These are phyloP conservation scores for Haplosporangium gracile DNA, from an alignment of 192 early-diverging fungal genomes.

Conservation along the genomic window DNA sequence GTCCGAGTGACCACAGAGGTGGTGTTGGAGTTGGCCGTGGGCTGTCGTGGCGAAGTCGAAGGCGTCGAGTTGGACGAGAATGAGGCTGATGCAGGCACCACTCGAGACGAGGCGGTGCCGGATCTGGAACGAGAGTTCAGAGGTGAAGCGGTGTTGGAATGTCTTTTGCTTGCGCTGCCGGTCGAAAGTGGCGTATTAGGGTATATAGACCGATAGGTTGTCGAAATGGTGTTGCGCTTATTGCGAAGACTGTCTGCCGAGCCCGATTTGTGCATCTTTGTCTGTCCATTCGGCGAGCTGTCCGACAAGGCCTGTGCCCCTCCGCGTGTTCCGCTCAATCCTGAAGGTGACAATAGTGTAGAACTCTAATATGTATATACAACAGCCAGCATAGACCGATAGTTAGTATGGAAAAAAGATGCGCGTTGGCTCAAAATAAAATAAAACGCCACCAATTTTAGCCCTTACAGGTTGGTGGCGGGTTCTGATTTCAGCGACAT, in stretches of 20 bases:
- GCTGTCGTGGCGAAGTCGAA: constrained; percentile 33
- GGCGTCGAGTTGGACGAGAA: constrained; percentile 49
- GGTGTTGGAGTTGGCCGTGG: neutral
- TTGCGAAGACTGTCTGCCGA: constrained; percentile 29
- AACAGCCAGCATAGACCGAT: neutral
- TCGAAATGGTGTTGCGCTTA: constrained; percentile 46
- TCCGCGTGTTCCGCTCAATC: neutral
- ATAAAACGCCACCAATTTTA: neutral
- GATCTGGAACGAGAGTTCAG: constrained; percentile 14
- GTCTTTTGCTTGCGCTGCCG: constrained; percentile 18
- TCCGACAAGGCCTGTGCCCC: neutral
- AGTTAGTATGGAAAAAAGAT: neutral
- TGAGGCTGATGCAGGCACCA: constrained; percentile 1
- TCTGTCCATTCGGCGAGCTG: constrained; percentile 20
- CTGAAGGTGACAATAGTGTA: neutral
- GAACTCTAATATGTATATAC: neutral
- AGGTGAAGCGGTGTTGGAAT: constrained; percentile 30
- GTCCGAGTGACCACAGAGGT: constrained; percentile 12
- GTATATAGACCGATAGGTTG: constrained; percentile 30
- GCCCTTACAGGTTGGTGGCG: constrained; percentile 4
- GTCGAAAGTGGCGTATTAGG: constrained; percentile 19
- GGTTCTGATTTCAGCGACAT: neutral
- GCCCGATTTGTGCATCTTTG: constrained; percentile 24
- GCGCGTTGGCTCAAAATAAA: neutral
- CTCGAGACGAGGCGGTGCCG: constrained; percentile 17